Percentiles rank a stretch among this genome's conserved stretches.
These are phyloP conservation scores for Fraxinus ornus DNA, from an alignment of 305 asterid genomes.

Conservation along the genomic window DNA sequence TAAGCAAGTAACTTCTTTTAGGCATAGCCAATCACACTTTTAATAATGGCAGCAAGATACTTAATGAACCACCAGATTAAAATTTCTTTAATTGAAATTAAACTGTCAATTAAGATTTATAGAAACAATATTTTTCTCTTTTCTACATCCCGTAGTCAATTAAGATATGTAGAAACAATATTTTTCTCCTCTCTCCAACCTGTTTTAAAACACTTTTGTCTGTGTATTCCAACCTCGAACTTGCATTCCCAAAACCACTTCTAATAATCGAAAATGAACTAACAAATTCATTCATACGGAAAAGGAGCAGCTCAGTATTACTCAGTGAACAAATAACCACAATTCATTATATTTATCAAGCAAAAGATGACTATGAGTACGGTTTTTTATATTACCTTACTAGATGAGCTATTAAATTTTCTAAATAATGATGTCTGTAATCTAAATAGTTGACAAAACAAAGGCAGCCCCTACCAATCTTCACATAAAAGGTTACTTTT, in stretches of 20 bases:
- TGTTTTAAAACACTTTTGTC: background rate
- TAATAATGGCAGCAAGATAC: background rate
- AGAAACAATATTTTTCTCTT: background rate
- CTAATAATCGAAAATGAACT: background rate
- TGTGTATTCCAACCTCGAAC: background rate
- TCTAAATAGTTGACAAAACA: background rate
- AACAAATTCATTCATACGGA: background rate
- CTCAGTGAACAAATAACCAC: background rate
- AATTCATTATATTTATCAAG: background rate
- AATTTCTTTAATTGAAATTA: background rate
- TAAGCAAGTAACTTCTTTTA: background rate
- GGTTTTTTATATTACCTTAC: background rate
- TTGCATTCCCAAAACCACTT: background rate
- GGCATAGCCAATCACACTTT: background rate
- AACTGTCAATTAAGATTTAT: background rate
- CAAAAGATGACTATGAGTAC: background rate
- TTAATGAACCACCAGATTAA: background rate
- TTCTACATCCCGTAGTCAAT: background rate
- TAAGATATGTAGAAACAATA: background rate
- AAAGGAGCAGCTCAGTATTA: background rate
- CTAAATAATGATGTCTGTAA: background rate
- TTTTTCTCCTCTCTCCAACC: background rate
- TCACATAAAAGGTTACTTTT: background rate
- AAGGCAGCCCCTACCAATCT: background rate
- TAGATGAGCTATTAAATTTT: background rate